These are phyloP conservation scores for Lagerstroemia fauriei DNA, from an alignment of 441 rosid species.

Conservation along the genomic window DNA sequence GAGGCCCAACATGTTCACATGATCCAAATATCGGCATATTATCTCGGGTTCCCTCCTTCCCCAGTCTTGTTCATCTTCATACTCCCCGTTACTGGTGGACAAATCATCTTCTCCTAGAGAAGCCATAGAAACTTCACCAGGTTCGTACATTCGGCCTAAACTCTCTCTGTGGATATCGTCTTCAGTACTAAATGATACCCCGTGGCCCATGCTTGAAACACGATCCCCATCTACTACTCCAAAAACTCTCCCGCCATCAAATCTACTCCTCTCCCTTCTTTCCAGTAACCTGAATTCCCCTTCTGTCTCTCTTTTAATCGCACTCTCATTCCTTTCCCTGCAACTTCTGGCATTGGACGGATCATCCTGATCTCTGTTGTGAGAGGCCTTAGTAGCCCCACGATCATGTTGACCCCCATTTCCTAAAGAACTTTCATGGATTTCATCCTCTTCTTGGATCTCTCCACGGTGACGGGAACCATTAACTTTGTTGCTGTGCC, in stretches of 20 bases:
- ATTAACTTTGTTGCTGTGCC: neutral
- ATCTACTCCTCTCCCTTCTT: conserved; percentile 60
- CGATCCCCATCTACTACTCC: conserved; percentile 55
- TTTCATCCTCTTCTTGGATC: conserved; percentile 53
- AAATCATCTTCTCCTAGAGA: conserved; percentile 44
- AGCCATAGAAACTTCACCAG: conserved; percentile 52
- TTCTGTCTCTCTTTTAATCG: conserved; percentile 70
- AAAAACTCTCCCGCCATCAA: conserved; percentile 51
- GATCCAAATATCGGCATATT: conserved; percentile 58
- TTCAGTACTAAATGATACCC: conserved; percentile 53
- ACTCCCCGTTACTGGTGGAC: conserved; percentile 40
- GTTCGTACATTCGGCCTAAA: conserved; percentile 30
- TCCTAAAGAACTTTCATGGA: conserved; percentile 23
- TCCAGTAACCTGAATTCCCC: conserved; percentile 67
- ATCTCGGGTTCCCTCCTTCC: conserved; percentile 62
- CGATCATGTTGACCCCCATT: conserved; percentile 24
- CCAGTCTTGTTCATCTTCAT: conserved; percentile 52
- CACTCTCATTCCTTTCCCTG: conserved; percentile 51
- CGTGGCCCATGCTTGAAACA: conserved; percentile 50
- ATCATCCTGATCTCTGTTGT: conserved; percentile 20
- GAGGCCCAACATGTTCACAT: conserved; percentile 60
- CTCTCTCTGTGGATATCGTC: conserved; percentile 38
- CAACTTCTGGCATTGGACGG: conserved; percentile 40
- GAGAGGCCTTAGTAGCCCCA: neutral
- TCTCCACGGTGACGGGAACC: conserved; percentile 36